Evolutionary conservation across 2,329 filamentous ascomycete genomes (phyloP), one percentile per base, ranked within the genome.

Genomic region (Didymella exigua): DNA sequence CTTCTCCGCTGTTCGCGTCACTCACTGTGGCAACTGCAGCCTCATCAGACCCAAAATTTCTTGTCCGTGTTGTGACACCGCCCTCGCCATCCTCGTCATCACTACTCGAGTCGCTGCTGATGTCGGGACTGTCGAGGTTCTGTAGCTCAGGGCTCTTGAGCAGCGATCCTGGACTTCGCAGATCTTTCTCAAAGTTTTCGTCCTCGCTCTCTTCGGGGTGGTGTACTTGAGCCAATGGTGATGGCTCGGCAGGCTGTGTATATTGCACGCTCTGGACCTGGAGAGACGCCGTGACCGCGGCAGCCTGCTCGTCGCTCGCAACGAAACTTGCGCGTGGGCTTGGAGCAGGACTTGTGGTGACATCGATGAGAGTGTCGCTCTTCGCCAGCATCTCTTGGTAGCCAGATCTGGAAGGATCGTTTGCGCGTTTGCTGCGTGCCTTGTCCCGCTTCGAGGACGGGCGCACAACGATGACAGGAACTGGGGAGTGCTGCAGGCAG

Each of bases 401-500:
- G 38, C 87, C 89, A 62, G 89, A 86, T 29, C 92, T 84, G 14
- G 80, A 82, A 5, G 90, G 87, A 65, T 96, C 91, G 49, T 89
- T 86, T 45, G 86, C 84, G 26, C 93, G 87, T 79, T 96, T 96
- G 55, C 84, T 83, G 76, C 95, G 96, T 78, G 96, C 96, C 77
- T 95, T 95, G 70, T 90, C 85, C 18, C 93, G 88, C 77, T 96
- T 96, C 58, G 90, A 89, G 27, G 89, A 89, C 30, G 93, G 92
- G 4, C 93, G 86, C 9, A 96, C 93, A 27, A 97, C 93, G 26
- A 96, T 93, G 7, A 96, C 93, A 1, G 93, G 93, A 1, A 97
- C 90, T 0, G 93, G 92, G 1, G 90, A 96, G 73, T 96, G 93
- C 71, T 97, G 93, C 11, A 96, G 82, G 68, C 93, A 96, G 76